Evolutionary conservation across 345 rosid genomes (phyloP).

Genomic region (Trapa bicornis): DNA sequence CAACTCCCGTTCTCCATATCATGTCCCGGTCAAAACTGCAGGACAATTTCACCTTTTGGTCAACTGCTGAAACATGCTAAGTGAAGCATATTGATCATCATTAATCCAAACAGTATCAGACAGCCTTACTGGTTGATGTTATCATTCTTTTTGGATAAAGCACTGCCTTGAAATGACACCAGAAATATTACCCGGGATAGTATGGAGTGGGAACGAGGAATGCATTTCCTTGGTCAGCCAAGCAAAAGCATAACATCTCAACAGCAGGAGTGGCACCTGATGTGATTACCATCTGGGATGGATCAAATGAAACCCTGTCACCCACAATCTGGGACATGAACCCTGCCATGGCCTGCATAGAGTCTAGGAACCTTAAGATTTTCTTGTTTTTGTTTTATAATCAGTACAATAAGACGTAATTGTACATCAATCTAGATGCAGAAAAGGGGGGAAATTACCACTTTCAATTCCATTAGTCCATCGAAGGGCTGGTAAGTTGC

Average conservation of each 20-base stretch:
- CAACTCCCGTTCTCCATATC: slow-evolving; percentile 70
- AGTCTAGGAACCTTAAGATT: neutral
- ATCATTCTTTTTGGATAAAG: neutral
- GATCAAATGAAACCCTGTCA: slow-evolving; percentile 43
- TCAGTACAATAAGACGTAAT: neutral
- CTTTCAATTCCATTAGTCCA: slow-evolving; percentile 62
- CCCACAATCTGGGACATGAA: slow-evolving; percentile 66
- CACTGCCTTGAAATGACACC: neutral
- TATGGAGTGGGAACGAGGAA: slow-evolving; percentile 77
- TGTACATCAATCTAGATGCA: neutral
- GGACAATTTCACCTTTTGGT: neutral
- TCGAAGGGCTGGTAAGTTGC: slow-evolving; percentile 60
- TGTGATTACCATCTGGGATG: slow-evolving; percentile 54
- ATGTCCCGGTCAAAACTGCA: slow-evolving; percentile 85
- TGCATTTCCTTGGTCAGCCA: slow-evolving; percentile 88
- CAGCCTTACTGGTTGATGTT: neutral
- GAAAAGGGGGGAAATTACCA: slow-evolving; percentile 29
- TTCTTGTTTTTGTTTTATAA: no score
- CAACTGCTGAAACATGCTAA: neutral
- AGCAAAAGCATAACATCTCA: slow-evolving; percentile 75
- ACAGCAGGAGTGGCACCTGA: slow-evolving; percentile 84
- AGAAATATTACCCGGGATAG: slow-evolving; percentile 65
- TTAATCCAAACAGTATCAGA: no score
- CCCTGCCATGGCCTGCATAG: slow-evolving; percentile 63
- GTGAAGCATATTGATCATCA: neutral